Conservation (phyloP, 2,329 filamentous ascomycete genomes). For the Fusarium pininemorale region DNA sequence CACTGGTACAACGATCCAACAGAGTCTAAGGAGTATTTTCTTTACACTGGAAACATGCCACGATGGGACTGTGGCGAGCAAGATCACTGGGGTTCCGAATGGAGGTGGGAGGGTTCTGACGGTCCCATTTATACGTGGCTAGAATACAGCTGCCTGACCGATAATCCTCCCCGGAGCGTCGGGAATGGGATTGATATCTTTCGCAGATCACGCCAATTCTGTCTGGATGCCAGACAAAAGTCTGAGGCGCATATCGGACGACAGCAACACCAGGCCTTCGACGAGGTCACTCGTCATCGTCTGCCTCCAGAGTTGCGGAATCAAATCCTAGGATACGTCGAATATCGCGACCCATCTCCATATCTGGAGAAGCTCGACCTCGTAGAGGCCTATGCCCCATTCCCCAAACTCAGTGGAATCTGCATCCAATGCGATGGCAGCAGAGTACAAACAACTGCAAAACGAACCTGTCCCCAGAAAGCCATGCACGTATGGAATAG, state of each 20-base stretch:
- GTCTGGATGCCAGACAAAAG: not conserved
- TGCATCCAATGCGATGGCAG: rapidly evolving
- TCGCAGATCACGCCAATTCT: not conserved
- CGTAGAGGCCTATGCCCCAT: not conserved
- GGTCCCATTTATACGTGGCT: rapidly evolving
- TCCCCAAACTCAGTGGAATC: not conserved
- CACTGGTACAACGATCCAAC: not conserved
- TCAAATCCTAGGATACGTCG: not conserved
- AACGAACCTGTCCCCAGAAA: not conserved
- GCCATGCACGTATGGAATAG: not conserved
- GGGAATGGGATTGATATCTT: rapidly evolving
- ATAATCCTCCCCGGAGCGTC: rapidly evolving
- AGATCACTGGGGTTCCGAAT: rapidly evolving
- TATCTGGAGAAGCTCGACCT: not conserved
- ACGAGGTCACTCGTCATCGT: rapidly evolving
- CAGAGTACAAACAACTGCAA: not conserved
- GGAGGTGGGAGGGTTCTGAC: not conserved
- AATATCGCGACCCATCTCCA: not conserved
- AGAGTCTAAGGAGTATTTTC: rapidly evolving
- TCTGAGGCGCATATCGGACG: not conserved
- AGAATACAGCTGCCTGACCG: rapidly evolving
- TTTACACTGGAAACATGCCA: not conserved
- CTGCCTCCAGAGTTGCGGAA: not conserved
- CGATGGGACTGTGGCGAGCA: not conserved
- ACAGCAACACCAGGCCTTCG: not conserved